Evolutionary conservation across 2,329 filamentous ascomycete species (phyloP).

Genomic region (Fusarium nodosum): DNA sequence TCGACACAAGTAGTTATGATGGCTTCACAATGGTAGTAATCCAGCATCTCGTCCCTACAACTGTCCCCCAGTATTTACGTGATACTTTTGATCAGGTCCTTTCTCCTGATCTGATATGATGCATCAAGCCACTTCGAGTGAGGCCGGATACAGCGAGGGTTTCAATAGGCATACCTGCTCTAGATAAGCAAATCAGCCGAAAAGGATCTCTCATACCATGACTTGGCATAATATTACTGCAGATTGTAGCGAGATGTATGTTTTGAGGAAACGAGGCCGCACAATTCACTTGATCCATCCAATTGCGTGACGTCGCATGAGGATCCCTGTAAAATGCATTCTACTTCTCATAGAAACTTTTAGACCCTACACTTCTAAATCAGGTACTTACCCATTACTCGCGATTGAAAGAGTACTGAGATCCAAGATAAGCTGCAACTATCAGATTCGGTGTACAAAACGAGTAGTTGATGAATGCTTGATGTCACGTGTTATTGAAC

Average conservation of each 20-base stretch:
- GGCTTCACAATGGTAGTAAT: background rate
- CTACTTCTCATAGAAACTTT: background rate
- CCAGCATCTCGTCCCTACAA: background rate
- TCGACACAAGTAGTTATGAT: no score
- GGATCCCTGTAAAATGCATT: no score
- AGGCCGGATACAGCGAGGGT: conserved; percentile 37
- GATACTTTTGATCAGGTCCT: background rate
- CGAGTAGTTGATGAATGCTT: background rate
- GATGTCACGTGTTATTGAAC: no score
- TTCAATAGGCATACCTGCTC: conserved; percentile 23
- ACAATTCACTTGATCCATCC: background rate
- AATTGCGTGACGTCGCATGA: background rate
- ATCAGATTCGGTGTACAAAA: background rate
- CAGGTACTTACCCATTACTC: no score
- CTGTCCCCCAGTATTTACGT: no score
- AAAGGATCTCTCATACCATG: background rate
- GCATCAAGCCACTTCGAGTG: conserved; percentile 37
- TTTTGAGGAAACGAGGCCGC: background rate
- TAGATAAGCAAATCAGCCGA: background rate
- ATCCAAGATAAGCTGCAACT: rapidly evolving
- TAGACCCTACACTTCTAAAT: background rate
- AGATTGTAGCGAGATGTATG: no score
- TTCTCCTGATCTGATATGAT: conserved; percentile 9
- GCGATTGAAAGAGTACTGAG: background rate
- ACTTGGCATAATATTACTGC: background rate